Conservation (phyloP, 2,329 filamentous ascomycete genomes). For the Verticillium zaregamsianum region DNA sequence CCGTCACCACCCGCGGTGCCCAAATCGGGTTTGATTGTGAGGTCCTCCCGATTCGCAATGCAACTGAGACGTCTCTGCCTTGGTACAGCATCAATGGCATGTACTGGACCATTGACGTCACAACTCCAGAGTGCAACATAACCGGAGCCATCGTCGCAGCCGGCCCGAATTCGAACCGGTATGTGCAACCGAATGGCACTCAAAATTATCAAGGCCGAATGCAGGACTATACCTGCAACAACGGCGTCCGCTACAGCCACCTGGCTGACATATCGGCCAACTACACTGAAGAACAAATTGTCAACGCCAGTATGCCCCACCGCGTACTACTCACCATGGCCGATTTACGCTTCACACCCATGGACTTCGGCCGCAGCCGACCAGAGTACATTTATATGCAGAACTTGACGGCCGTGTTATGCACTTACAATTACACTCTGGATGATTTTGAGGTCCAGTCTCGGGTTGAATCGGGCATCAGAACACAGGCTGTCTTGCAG, state of each 20-base stretch:
- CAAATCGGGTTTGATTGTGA: conserved; percentile 19
- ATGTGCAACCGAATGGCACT: conserved; percentile 18
- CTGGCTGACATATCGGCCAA: neutral
- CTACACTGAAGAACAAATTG: conserved; percentile 10
- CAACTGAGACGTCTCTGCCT: conserved; percentile 12
- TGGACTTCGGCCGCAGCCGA: conserved; percentile 5
- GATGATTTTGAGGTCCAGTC: conserved; percentile 9
- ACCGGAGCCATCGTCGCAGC: conserved; percentile 18
- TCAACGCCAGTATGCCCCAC: conserved; percentile 17
- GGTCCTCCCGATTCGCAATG: conserved; percentile 16
- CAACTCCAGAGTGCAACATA: conserved; percentile 17
- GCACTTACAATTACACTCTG: conserved; percentile 14
- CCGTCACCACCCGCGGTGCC: conserved; percentile 13
- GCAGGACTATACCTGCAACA: conserved; percentile 18
- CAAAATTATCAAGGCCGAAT: conserved; percentile 21
- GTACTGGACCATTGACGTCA: conserved; percentile 18
- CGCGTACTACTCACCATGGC: conserved; percentile 15
- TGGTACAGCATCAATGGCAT: conserved; percentile 16
- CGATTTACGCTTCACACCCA: conserved; percentile 14
- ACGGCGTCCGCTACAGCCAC: conserved; percentile 12
- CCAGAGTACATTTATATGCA: conserved; percentile 14
- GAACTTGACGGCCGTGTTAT: conserved; percentile 15
- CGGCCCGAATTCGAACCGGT: conserved; percentile 17
- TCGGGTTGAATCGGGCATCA: conserved; percentile 7
- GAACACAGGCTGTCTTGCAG: conserved; percentile 11